Evolutionary conservation across 306 rosid species (phyloP), one percentile per base, ranked within the genome.

Genomic region (Pachyrhizus erosus): DNA sequence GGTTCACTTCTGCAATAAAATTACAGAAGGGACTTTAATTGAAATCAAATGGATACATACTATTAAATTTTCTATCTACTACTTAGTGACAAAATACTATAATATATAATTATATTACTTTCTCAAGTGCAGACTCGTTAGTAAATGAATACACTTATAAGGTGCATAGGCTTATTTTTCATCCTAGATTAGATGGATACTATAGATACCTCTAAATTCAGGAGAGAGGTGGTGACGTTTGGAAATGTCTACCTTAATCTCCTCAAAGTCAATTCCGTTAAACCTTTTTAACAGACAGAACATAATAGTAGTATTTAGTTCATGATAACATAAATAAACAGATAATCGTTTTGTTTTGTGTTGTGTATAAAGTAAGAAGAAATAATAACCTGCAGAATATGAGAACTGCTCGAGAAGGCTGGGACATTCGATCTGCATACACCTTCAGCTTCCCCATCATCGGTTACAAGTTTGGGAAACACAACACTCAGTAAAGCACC

Each of bases 341-440:
- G 17, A 37, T 45, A 1, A 58, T 24, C 2, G 14, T 40, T 46
- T 20, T 3, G 43, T 43, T 26, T 26, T 12, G 5, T 13, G 23
- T n/a, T 15, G 6, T 14, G 14, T 29, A 48, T 55, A 45, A 58
- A 73, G 39, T 33, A 9, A 9, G 80, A 43, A 75, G 33, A 33
- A 40, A 2, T 13, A 9, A 66, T 80, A 83, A 92, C 97, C 88
- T 91, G 98, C 97, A 93, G 90, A 95, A 95, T 82, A 90, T 78
- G 60, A 95, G 82, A 80, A 95, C 77, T 2, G 98, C 97, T 58
- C 98, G 92, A 31, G 91, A 89, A 43, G 98, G 98, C 80, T 91
- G 97, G 52, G 97, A 95, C 92, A 94, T 49, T 34, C 97, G 89
- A 82, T 94, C 95, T 0, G 78, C 94, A 76, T 87, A 94, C 7